Percentiles rank a stretch among this genome's conserved stretches.
These are phyloP conservation scores for Thalassiosira profunda DNA, from an alignment of 108 stramenopile species.

Conservation along the genomic window DNA sequence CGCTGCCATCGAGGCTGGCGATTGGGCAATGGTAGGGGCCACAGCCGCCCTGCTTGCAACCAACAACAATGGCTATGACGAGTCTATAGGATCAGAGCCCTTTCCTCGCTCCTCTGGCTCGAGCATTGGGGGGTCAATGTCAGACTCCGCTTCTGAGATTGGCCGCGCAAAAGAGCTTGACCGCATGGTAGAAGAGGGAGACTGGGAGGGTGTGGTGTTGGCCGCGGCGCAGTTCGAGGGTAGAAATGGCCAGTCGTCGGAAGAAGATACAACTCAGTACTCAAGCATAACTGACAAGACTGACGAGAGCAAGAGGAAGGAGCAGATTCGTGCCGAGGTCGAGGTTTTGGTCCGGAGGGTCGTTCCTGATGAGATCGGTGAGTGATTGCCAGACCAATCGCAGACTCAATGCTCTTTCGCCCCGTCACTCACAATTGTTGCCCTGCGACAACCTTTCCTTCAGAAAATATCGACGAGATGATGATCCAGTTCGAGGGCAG, in stretches of 20 bases:
- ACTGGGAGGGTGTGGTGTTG: conserved; percentile 54
- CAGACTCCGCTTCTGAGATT: neutral
- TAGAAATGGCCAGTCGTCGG: neutral
- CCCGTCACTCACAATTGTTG: too few relatives aligned
- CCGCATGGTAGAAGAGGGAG: conserved; percentile 36
- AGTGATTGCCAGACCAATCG: too few relatives aligned
- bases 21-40: conserved; percentile 90
- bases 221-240: conserved; percentile 48
- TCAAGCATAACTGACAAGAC: neutral
- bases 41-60: conserved; percentile 82
- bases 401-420: too few relatives aligned
- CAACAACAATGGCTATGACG: neutral
- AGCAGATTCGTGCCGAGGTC: conserved; percentile 54
- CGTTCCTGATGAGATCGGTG: conserved; percentile 65
- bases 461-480: conserved; percentile 75
- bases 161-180: conserved; percentile 1
- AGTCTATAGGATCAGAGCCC: too few relatives aligned
- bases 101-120: too few relatives aligned
- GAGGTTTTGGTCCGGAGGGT: conserved; percentile 55
- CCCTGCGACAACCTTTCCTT: too few relatives aligned
- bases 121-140: neutral
- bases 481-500: conserved; percentile 68
- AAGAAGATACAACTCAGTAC: neutral
- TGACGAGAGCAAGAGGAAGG: conserved; percentile 6
- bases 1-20: conserved; percentile 80